Conservation (phyloP, 345 rosid species). For the Eucalyptus polyanthemos region DNA sequence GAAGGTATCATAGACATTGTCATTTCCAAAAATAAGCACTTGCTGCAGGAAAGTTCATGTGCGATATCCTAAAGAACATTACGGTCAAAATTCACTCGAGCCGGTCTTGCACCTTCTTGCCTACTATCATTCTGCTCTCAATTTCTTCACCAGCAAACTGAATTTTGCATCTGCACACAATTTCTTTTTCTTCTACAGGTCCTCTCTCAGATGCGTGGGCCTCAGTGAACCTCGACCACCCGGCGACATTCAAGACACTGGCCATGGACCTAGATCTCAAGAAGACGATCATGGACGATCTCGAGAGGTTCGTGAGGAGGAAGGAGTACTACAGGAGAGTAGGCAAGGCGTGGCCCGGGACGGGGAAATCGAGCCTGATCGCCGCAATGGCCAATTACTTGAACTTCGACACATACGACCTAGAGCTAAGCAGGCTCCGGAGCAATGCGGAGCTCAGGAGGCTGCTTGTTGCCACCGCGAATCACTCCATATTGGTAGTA, state of each 20-base stretch:
- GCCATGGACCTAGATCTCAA: not conserved
- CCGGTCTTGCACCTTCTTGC: not conserved
- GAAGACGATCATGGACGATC: not conserved
- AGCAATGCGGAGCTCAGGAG: not conserved
- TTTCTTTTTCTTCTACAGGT: not conserved
- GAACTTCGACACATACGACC: not conserved
- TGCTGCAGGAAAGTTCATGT: not conserved
- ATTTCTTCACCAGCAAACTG: not conserved
- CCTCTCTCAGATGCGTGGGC: conserved; percentile 22
- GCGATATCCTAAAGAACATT: not conserved
- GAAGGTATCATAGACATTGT: not conserved
- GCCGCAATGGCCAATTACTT: conserved; percentile 2
- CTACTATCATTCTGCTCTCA: not conserved
- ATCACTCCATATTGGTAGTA: conserved; percentile 1
- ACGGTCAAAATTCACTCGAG: not conserved
- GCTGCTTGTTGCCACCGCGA: not conserved
- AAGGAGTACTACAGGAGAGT: not conserved
- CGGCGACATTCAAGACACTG: not conserved
- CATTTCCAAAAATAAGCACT: not conserved
- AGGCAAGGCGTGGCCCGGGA: conserved; percentile 1
- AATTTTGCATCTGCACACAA: not conserved
- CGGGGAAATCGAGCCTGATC: conserved; percentile 5
- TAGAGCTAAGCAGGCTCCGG: not conserved
- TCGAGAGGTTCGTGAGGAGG: not conserved
- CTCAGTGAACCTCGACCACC: conserved; percentile 32